phyloP scores from a whole-genome alignment of 495 filamentous ascomycete species.

The Astrothelium macrocarpum region DNA sequence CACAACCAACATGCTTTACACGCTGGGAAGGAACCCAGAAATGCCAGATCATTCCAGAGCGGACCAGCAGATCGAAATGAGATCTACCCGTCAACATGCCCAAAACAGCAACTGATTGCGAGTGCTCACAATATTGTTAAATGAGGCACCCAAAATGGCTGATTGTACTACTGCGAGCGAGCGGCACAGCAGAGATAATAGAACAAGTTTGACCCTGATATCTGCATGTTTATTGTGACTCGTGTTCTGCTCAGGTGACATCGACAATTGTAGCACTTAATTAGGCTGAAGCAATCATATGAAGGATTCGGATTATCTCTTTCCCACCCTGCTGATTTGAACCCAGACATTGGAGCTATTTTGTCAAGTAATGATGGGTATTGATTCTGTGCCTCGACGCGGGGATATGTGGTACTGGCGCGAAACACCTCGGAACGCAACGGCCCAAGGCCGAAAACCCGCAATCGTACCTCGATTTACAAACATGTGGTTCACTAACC shows the following conservation, averaged over 20 bases:
- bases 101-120: not conserved
- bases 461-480: no score
- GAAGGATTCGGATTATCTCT: not conserved
- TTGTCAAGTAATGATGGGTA: not conserved
- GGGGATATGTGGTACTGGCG: no score
- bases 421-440: constrained; percentile 1
- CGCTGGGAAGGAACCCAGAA: not conserved
- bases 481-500: not conserved
- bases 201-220: not conserved
- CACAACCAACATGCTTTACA: not conserved
- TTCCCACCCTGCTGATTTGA: no score
- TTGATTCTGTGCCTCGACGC: not conserved
- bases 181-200: not conserved
- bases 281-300: no score
- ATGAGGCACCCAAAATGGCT: not conserved
- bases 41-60: not conserved
- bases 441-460: no score
- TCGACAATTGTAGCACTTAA: not conserved
- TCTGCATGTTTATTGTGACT: not conserved
- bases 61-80: not conserved
- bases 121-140: not conserved
- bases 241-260: not conserved
- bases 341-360: not conserved
- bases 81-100: not conserved
- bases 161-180: not conserved